Base-by-base conservation (phyloP, 257 asterid genomes). In the Penstemon eatonii region DNA sequence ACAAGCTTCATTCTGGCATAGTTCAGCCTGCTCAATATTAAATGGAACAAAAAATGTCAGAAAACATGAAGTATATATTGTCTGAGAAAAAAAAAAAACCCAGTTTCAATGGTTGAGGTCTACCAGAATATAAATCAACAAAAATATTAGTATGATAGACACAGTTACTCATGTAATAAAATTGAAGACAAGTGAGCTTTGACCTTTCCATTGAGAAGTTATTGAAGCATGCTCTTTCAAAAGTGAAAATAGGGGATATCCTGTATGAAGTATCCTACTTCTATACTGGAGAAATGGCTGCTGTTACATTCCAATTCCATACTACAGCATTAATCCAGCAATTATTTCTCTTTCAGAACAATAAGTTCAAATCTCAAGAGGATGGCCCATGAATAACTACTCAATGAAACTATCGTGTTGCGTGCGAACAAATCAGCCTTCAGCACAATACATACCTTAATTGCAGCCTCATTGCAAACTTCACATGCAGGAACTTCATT, bases 381-480 rank as follows among this genome's bases (percentile, higher is more conserved):
- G 38, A 15, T 52, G 42, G 18, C 38, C 43, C 70, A 76, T 7
- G 65, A 19, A 47, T 54, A 15, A 51, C 2, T 9, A 46, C 47
- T 7, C 4, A 7, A 58, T 10, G 6, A 53, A 18, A 54, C 55
- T 18, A 46, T 8, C 54, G 51, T 25, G 59, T 49, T 44, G 58
- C 42, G 47, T 15, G 46, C n/a, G 38, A 47, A 57, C 49, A 61
- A 54, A 43, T 8, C 41, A 60, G 47, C 50, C 12, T 69, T 56
- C 54, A 52, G 69, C 69, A 53, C 39, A 69, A 47, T 12, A 73
- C 76, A 60, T 15, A 93, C 99, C 99, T 88, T 93, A 43, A 90
- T 83, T 12, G 96, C 96, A 69, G 96, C 92, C 84, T 93, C 99
- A 44, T 93, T 93, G 89, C 97, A 93, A 68, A 90, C 88, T 63